Evolutionary conservation across 805 yeast species (phyloP).

Genomic region (Naumovozyma dairenensis): DNA sequence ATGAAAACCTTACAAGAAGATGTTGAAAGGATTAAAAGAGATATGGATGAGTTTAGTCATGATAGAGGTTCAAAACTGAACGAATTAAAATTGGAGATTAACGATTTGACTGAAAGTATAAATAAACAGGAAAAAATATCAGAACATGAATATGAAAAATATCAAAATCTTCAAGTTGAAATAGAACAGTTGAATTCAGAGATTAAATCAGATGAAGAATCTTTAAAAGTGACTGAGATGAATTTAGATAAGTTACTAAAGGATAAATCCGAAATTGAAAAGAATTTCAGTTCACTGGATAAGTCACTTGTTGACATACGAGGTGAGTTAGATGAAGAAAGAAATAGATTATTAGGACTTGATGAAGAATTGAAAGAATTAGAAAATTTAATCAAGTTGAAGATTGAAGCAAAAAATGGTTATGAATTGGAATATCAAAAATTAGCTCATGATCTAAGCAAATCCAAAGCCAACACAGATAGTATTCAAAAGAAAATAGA

Average conservation of each 20-base stretch:
- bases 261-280: constrained; percentile 20
- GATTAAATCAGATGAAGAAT: constrained; percentile 35
- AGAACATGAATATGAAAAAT: constrained; percentile 40
- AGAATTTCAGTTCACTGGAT: constrained; percentile 18
- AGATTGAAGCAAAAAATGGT: constrained; percentile 33
- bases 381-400: constrained; percentile 36
- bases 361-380: constrained; percentile 69
- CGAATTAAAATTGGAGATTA: constrained; percentile 47
- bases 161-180: constrained; percentile 58
- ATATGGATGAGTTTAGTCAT: constrained; percentile 68
- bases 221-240: constrained; percentile 30
- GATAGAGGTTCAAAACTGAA: constrained; percentile 76
- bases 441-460: constrained; percentile 45
- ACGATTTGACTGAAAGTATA: constrained; percentile 31
- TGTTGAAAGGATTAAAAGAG: constrained; percentile 46
- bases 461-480: constrained; percentile 32
- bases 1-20: constrained; percentile 33
- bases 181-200: constrained; percentile 60
- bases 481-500: constrained; percentile 34
- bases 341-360: constrained; percentile 50
- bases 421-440: constrained; percentile 44
- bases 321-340: constrained; percentile 31
- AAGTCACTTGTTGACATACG: constrained; percentile 22
- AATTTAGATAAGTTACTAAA: constrained; percentile 31
- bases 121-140: constrained; percentile 31